Evolutionary conservation across 2,329 filamentous ascomycete genomes (phyloP).

Genomic region (Monosporascus sp.): DNA sequence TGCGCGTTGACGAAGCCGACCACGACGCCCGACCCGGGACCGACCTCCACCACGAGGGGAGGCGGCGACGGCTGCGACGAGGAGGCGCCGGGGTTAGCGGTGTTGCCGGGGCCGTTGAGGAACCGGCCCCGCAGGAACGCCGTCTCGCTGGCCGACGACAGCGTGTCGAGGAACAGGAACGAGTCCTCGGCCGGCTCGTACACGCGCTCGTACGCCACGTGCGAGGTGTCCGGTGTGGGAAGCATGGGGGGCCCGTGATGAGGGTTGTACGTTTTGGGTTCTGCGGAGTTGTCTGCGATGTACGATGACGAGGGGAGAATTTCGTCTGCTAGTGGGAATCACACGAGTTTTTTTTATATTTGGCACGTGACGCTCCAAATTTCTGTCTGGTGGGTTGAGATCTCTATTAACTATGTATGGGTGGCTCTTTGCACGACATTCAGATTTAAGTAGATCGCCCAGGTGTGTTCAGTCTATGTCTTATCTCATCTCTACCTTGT

Average conservation of each 20-base stretch:
- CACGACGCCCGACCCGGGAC: constrained; percentile 90
- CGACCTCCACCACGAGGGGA: constrained; percentile 76
- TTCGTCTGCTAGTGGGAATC: no score
- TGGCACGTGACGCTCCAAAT: no score
- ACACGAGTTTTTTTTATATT: no score
- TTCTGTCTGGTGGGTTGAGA: no score
- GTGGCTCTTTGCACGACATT: no score
- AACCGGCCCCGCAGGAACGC: constrained; percentile 65
- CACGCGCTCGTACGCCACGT: constrained; percentile 81
- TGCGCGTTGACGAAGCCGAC: constrained; percentile 81
- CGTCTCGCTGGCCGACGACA: constrained; percentile 67
- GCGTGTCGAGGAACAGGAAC: constrained; percentile 85
- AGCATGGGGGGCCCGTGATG: constrained; percentile 59
- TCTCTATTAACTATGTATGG: no score
- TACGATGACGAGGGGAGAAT: no score
- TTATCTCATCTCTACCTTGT: no score
- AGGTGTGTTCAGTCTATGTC: no score
- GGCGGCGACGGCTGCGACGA: constrained; percentile 28
- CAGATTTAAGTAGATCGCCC: no score
- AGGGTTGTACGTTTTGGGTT: constrained; percentile 3
- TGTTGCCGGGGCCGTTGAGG: constrained; percentile 10
- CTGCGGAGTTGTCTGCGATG: not conserved
- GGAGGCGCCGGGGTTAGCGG: constrained; percentile 5
- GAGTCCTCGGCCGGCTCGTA: constrained; percentile 98
- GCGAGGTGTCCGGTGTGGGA: constrained; percentile 87